A percentile compares a stretch with the other conserved stretches of the same genome.
These are phyloP conservation scores for Coniferiporia weirii DNA, from an alignment of 1,284 basidiomycete genomes.

Conservation along the genomic window DNA sequence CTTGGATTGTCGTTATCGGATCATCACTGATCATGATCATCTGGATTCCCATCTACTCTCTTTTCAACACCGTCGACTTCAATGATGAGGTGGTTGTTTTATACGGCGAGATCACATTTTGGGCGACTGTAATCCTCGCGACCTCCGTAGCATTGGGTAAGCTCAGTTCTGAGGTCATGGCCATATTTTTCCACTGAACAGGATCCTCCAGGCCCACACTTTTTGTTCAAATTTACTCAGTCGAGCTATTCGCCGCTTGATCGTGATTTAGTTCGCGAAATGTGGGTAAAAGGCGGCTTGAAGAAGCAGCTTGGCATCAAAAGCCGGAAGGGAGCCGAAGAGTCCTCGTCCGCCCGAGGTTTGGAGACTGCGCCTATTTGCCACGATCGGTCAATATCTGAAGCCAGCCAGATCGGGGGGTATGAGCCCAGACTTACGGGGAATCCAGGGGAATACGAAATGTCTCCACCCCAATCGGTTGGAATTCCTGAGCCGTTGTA, in stretches of 20 bases:
- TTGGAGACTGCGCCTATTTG: conserved; percentile 53
- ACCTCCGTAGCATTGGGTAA: conserved; percentile 66
- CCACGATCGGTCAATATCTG: conserved; percentile 48
- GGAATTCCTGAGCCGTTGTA: conserved; percentile 2
- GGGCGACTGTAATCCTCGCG: conserved; percentile 71
- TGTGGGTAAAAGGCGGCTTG: conserved; percentile 81
- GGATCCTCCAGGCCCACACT: conserved; percentile 55
- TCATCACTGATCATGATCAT: conserved; percentile 76
- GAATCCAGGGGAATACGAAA: conserved; percentile 28
- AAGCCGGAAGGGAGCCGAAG: conserved; percentile 40
- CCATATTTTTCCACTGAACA: conserved; percentile 15
- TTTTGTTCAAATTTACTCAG: conserved; percentile 64
- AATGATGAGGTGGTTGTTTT: conserved; percentile 68
- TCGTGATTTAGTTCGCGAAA: conserved; percentile 84
- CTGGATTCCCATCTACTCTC: conserved; percentile 86
- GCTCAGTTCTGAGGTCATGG: conserved; percentile 27
- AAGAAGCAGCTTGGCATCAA: conserved; percentile 77
- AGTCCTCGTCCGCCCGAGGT: conserved; percentile 40
- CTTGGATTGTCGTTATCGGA: conserved; percentile 73
- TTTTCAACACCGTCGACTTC: conserved; percentile 66
- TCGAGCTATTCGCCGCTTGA: conserved; percentile 69
- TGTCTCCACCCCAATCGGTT: conserved; percentile 25
- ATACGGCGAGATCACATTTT: conserved; percentile 77
- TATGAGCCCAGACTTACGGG: conserved; percentile 43
- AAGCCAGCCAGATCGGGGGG: conserved; percentile 39